Base-by-base conservation (phyloP, 164 flowering plant genomes). In the Cinnamomum chago region DNA sequence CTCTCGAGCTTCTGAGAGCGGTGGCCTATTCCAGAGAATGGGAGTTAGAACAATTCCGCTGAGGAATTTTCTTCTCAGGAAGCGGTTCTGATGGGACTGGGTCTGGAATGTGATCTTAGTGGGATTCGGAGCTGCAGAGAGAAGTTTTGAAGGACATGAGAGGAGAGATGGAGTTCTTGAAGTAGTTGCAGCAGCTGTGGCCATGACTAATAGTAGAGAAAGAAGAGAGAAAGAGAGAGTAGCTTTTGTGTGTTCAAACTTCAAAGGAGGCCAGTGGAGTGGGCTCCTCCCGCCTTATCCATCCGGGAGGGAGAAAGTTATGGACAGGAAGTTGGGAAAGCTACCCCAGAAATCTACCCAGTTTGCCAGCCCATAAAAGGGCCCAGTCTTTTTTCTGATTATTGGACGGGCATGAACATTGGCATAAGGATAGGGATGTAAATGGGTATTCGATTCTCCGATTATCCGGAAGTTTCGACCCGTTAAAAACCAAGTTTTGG, bases 1-100 rank as follows among this genome's bases (percentile, higher is more conserved):
- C 74, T 95, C 99, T 52, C 81, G 78, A 25, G 97, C 94, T 7
- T 50, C 75, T 0, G 90, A 76, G 35, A 74, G 72, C 15, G 82
- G 78, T 22, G 82, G 73, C 3, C 70, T 76, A 17, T 22, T 65
- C 30, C 24, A 74, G 2, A 58, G 75, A 18, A 83, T 70, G 2
- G 90, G 86, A 64, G 69, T 22, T 23, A 85, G 70, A 20, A n/a
- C 75, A 18, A 87, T 67, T 25, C 91, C 90, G 50, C 62, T 79
- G 17, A 90, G 78, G 58, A 89, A 65, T 25, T 89, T 86, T 76
- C 91, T 82, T 75, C 90, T 83, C 13, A 28, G 50, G 17, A 24
- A 2, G 24, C 58, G 76, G 13, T 5, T 1, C 20, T 62, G 74
- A 35, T 27, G 76, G 18, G 7, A 22, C 28, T 72, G 76, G 18